phyloP scores from a whole-genome alignment of 305 asterid species.

The Fraxinus floribunda region DNA sequence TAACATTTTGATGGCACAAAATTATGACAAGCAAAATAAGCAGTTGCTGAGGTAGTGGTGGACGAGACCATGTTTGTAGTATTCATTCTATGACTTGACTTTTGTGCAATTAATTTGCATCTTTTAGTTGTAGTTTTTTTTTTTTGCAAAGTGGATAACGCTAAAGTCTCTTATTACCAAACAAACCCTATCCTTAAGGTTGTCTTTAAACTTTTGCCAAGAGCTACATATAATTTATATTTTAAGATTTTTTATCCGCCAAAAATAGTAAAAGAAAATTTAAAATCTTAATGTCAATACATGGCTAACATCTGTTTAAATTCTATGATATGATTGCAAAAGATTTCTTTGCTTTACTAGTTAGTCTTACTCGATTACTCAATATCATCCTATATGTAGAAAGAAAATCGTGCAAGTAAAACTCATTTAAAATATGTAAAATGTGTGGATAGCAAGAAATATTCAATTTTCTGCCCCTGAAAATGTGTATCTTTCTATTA shows the following conservation, averaged over 20 bases:
- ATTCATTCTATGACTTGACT: neutral
- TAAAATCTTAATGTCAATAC: neutral
- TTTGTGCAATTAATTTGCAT: neutral
- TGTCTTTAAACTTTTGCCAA: neutral
- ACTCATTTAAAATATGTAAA: too few relatives aligned
- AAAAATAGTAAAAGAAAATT: neutral
- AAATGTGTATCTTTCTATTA: too few relatives aligned
- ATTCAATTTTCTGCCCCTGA: too few relatives aligned
- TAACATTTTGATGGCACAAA: neutral
- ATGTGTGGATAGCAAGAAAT: too few relatives aligned
- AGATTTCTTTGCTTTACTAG: neutral
- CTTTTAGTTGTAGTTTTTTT: neutral
- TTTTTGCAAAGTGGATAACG: conserved; percentile 2
- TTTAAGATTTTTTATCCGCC: neutral
- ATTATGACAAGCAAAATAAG: conserved; percentile 25
- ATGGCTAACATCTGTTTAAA: neutral
- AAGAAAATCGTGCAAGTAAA: too few relatives aligned
- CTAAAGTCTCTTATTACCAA: conserved; percentile 24
- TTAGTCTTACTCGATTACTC: too few relatives aligned
- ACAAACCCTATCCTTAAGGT: conserved; percentile 29
- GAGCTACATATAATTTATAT: neutral
- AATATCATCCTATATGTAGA: too few relatives aligned
- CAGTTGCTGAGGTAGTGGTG: conserved; percentile 31
- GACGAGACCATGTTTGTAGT: conserved; percentile 38
- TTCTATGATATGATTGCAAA: neutral